Evolutionary conservation across 306 rosid species (phyloP), one percentile per base, ranked within the genome.

Genomic region (Medicago lupulina): DNA sequence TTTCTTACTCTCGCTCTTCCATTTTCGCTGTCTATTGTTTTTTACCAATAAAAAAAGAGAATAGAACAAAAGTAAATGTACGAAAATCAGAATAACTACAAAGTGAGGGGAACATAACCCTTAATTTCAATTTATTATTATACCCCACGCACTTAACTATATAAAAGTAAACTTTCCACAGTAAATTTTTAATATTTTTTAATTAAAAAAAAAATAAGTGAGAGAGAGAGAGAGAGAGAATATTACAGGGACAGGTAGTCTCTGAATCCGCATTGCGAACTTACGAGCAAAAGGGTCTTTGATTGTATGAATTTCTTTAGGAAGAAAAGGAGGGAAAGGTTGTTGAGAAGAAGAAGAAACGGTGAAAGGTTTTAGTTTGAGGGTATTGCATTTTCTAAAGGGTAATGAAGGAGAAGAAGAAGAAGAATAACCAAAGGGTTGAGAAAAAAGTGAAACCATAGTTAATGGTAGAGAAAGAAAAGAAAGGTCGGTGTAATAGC

Each of bases 241-340:
- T 10, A 17, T 71, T 71, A 88, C 85, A 34, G 82, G 53, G 12
- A 89, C 97, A 0, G 97, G 93, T 2, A 94, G 73, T 59, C 97
- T 86, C 66, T 88, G 87, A 61, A 94, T 90, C 43, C 98, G 80
- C 61, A 84, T 18, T 50, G 98, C 97, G 46, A 91, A 77, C 40
- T 85, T 90, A 13, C 89, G 80, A 16, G 96, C 96, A 7, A 68
- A 85, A 7, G 92, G 84, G 85, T 94, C 98, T 79, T 78, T 82
- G 77, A 94, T 86, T 14, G 50, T 25, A 23, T 92, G 76, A 8
- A 94, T 80, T 50, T 90, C 57, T 10, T 70, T 82, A 9, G 97
- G 98, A 11, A 94, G 98, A 76, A 94, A 94, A 5, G 97, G 82
- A 83, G 98, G 97, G 68, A 94, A 90, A 1, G 64, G 76, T 5